These are phyloP conservation scores for Fusarium verrucosum DNA, from an alignment of 2,329 filamentous ascomycete genomes.

Conservation along the genomic window DNA sequence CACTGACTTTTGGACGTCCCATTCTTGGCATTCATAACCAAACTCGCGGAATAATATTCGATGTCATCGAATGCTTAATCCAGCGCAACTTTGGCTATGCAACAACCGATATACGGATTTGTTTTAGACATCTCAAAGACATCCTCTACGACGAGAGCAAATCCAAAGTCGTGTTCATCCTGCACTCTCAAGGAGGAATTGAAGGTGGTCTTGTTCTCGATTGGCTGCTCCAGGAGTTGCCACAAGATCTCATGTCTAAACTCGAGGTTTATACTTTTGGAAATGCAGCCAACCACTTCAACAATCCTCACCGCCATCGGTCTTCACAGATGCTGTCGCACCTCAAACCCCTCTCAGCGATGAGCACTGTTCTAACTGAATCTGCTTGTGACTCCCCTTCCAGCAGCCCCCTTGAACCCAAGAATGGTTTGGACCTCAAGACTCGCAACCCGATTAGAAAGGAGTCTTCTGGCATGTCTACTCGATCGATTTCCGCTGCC, in stretches of 20 bases:
- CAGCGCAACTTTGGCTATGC: conserved; percentile 79
- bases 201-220: conserved; percentile 78
- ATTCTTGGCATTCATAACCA: conserved; percentile 79
- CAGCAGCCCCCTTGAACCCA: conserved; percentile 33
- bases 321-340: conserved; percentile 53
- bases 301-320: conserved; percentile 71
- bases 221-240: conserved; percentile 77
- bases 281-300: conserved; percentile 82
- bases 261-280: conserved; percentile 84
- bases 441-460: conserved; percentile 27
- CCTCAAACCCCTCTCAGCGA: conserved; percentile 49
- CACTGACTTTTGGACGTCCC: conserved; percentile 75
- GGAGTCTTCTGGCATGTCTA: conserved; percentile 45
- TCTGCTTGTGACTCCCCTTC: conserved; percentile 45
- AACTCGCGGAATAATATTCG: conserved; percentile 78
- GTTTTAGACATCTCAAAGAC: conserved; percentile 69
- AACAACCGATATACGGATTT: conserved; percentile 71
- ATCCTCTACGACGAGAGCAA: conserved; percentile 69
- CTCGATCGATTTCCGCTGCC: conserved; percentile 50
- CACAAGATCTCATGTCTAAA: conserved; percentile 70
- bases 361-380: conserved; percentile 50
- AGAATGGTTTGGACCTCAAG: conserved; percentile 21
- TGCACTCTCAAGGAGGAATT: conserved; percentile 82
- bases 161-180: conserved; percentile 75
- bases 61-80: conserved; percentile 79